These are phyloP conservation scores for Ambispora gerdemannii DNA, from an alignment of 192 early-diverging fungal species.

Conservation along the genomic window DNA sequence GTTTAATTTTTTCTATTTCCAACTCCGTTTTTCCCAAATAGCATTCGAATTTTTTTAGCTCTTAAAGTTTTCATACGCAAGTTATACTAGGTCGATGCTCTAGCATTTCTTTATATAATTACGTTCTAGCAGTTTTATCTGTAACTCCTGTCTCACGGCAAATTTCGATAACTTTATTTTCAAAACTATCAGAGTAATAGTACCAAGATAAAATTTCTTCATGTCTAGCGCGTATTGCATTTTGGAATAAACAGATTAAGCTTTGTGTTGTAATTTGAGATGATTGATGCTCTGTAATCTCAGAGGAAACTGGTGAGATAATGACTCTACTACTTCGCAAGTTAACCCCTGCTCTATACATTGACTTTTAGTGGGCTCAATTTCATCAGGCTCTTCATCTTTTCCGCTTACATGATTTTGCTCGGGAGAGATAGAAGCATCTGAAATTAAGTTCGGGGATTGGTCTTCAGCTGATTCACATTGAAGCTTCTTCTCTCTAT, in stretches of 20 bases:
- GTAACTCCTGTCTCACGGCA: constrained; percentile 7
- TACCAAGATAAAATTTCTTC: constrained; percentile 18
- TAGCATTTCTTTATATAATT: too few relatives aligned
- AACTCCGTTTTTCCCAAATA: too few relatives aligned
- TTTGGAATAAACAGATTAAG: neutral
- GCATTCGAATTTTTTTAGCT: constrained; percentile 18
- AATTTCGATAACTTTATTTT: constrained; percentile 2
- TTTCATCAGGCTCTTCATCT: constrained; percentile 7
- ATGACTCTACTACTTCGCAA: constrained; percentile 4
- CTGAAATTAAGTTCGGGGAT: neutral
- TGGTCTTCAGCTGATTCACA: neutral
- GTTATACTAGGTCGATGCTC: too few relatives aligned
- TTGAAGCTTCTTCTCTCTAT: constrained; percentile 1
- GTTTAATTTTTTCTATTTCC: constrained; percentile 17
- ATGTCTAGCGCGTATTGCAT: neutral
- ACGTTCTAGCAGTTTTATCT: too few relatives aligned
- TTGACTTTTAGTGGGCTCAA: constrained; percentile 20
- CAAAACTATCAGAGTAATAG: neutral
- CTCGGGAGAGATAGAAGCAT: neutral
- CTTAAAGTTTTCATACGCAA: too few relatives aligned
- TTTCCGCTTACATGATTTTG: neutral
- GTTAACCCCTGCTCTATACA: constrained; percentile 14
- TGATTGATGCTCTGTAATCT: constrained; percentile 7
- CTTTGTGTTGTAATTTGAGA: constrained; percentile 19
- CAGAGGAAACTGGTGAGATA: constrained; percentile 1